Evolutionary conservation across 2,329 filamentous ascomycete species (phyloP).

Genomic region (Alternaria longipes): DNA sequence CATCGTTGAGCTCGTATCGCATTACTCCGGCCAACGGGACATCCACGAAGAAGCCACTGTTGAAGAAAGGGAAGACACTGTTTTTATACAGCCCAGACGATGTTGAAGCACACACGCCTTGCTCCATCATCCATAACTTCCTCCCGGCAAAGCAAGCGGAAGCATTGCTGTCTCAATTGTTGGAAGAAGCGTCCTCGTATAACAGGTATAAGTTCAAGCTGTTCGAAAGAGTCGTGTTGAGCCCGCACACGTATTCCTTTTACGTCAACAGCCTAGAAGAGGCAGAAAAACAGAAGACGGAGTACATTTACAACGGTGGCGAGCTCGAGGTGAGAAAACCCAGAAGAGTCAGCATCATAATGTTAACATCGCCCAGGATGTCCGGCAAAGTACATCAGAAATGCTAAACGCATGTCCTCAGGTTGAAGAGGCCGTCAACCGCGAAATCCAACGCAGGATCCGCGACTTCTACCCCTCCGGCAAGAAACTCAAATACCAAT

Average conservation of each 20-base stretch:
- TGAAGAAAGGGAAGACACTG: constrained; percentile 81
- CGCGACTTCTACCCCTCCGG: constrained; percentile 71
- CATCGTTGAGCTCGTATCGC: constrained; percentile 49
- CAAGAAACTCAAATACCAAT: constrained; percentile 80
- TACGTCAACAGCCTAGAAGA: constrained; percentile 81
- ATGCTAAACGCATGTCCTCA: constrained; percentile 74
- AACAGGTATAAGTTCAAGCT: constrained; percentile 79
- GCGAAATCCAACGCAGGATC: constrained; percentile 77
- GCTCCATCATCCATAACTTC: constrained; percentile 92
- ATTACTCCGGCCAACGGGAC: constrained; percentile 19
- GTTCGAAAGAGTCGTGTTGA: constrained; percentile 86
- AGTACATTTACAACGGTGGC: constrained; percentile 87
- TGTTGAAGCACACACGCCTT: constrained; percentile 84
- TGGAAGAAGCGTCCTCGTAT: constrained; percentile 77
- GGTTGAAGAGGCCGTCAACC: constrained; percentile 80
- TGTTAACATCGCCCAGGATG: constrained; percentile 58
- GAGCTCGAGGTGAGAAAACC: constrained; percentile 65
- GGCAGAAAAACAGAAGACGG: constrained; percentile 72
- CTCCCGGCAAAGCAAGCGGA: constrained; percentile 76
- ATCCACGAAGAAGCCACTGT: constrained; percentile 58
- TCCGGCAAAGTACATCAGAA: constrained; percentile 78
- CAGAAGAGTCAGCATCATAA: neutral
- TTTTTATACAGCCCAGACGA: constrained; percentile 85
- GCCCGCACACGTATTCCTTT: constrained; percentile 83
- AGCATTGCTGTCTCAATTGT: constrained; percentile 75